Conservation (phyloP, 176 grass and related monocot genomes). For the Eleusine coracana region DNA sequence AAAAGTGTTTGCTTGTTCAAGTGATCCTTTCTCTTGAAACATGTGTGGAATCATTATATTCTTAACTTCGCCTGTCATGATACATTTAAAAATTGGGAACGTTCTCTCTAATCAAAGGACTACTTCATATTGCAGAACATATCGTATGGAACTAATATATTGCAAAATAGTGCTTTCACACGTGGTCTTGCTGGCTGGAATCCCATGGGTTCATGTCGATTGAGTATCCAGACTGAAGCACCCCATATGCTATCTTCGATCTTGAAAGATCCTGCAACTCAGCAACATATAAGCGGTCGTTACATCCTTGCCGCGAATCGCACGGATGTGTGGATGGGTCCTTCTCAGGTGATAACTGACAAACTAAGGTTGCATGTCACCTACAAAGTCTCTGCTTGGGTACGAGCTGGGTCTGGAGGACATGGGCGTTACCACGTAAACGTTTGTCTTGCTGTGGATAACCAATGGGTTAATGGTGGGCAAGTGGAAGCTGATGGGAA, state of each 20-base stretch:
- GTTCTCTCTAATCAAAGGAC: slow-evolving; percentile 14
- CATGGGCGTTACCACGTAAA: slow-evolving; percentile 74
- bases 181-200: slow-evolving; percentile 73
- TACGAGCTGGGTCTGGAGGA: slow-evolving; percentile 65
- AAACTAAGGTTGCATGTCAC: slow-evolving; percentile 78
- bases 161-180: slow-evolving; percentile 64
- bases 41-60: slow-evolving; percentile 18
- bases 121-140: slow-evolving; percentile 69
- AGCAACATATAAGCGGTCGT: slow-evolving; percentile 50
- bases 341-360: slow-evolving; percentile 89
- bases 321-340: slow-evolving; percentile 92
- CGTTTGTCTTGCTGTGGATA: slow-evolving; percentile 77
- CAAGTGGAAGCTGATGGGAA: slow-evolving; percentile 60
- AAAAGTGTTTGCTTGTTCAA: not conserved
- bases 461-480: slow-evolving; percentile 72
- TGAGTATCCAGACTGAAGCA: slow-evolving; percentile 65
- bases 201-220: slow-evolving; percentile 82
- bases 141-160: slow-evolving; percentile 58
- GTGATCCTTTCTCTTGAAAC: not conserved
- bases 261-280: slow-evolving; percentile 31
- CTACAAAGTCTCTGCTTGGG: slow-evolving; percentile 87
- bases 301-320: slow-evolving; percentile 72
- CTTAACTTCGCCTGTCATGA: slow-evolving; percentile 13
- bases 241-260: slow-evolving; percentile 56
- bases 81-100: not conserved